These are phyloP conservation scores for Leccinum sublutescens DNA, from an alignment of 768 basidiomycete genomes.

Conservation along the genomic window DNA sequence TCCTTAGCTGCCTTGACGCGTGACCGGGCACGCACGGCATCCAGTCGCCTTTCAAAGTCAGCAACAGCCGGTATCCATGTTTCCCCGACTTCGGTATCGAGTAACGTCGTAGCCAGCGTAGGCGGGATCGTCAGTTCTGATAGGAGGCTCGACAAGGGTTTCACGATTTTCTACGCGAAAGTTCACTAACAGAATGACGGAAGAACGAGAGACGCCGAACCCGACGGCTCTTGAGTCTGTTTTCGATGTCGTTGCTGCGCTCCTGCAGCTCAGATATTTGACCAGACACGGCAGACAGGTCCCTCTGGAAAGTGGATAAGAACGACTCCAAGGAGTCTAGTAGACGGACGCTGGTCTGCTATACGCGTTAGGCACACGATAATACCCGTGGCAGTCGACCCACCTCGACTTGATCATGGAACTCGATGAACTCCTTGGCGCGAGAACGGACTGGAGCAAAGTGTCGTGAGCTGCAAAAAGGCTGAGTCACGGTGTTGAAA, in stretches of 20 bases:
- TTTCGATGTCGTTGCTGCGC: constrained; percentile 88
- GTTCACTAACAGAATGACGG: constrained; percentile 1
- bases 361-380: constrained; percentile 2
- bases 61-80: constrained; percentile 81
- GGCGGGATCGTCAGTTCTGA: constrained; percentile 84
- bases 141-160: constrained; percentile 78
- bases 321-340: constrained; percentile 88
- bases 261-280: constrained; percentile 94
- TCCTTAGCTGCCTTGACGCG: constrained; percentile 88
- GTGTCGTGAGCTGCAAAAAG: background rate
- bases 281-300: constrained; percentile 91
- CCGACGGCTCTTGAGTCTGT: constrained; percentile 76
- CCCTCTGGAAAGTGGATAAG: constrained; percentile 92
- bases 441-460: constrained; percentile 34
- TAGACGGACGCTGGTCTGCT: constrained; percentile 80
- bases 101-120: constrained; percentile 64
- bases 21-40: constrained; percentile 64
- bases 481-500: background rate
- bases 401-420: constrained; percentile 92
- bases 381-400: constrained; percentile 1
- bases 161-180: constrained; percentile 73
- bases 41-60: constrained; percentile 78
- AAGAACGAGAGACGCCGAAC: constrained; percentile 43
- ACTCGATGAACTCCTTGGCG: constrained; percentile 72
- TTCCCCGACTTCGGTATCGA: constrained; percentile 84